Evolutionary conservation across 2,329 filamentous ascomycete genomes (phyloP).

Genomic region (Aspergillus aculeatinus): DNA sequence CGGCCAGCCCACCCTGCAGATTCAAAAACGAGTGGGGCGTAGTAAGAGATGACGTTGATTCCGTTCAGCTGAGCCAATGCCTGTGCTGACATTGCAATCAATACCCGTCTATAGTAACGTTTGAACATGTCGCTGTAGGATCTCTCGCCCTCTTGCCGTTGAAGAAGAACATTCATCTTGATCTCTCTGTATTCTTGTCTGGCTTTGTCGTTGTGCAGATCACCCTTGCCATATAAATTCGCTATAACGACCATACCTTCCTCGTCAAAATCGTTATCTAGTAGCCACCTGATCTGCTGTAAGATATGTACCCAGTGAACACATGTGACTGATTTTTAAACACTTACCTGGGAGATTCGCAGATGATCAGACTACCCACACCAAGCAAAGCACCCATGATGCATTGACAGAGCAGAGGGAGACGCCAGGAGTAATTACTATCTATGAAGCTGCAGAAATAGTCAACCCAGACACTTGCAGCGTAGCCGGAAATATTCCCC

Average conservation of each 20-base stretch:
- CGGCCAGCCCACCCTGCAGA: slow-evolving; percentile 94
- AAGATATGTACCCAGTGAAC: slow-evolving; percentile 3
- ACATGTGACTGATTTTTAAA: background rate
- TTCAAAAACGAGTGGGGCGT: slow-evolving; percentile 93
- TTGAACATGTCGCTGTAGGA: slow-evolving; percentile 93
- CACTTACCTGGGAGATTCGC: slow-evolving; percentile 83
- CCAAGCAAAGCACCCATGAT: slow-evolving; percentile 87
- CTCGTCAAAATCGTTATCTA: slow-evolving; percentile 97
- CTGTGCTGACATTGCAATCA: slow-evolving; percentile 98
- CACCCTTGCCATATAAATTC: slow-evolving; percentile 91
- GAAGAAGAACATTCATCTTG: slow-evolving; percentile 93
- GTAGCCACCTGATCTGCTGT: slow-evolving; percentile 69
- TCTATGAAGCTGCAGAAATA: slow-evolving; percentile 93
- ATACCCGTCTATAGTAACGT: slow-evolving; percentile 84
- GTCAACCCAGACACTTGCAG: slow-evolving; percentile 96
- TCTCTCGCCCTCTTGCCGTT: slow-evolving; percentile 92
- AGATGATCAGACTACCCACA: slow-evolving; percentile 84
- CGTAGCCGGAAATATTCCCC: slow-evolving; percentile 93
- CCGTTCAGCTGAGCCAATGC: slow-evolving; percentile 94
- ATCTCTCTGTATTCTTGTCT: slow-evolving; percentile 97
- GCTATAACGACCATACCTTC: slow-evolving; percentile 98
- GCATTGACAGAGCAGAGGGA: slow-evolving; percentile 89
- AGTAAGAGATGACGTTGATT: slow-evolving; percentile 99
- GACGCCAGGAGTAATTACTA: slow-evolving; percentile 81
- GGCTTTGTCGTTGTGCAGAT: slow-evolving; percentile 89